A percentile compares a stretch with the other conserved stretches of the same genome.
Evolutionary conservation across 768 basidiomycete species (phyloP).

Genomic region (Suillus brevipes): DNA sequence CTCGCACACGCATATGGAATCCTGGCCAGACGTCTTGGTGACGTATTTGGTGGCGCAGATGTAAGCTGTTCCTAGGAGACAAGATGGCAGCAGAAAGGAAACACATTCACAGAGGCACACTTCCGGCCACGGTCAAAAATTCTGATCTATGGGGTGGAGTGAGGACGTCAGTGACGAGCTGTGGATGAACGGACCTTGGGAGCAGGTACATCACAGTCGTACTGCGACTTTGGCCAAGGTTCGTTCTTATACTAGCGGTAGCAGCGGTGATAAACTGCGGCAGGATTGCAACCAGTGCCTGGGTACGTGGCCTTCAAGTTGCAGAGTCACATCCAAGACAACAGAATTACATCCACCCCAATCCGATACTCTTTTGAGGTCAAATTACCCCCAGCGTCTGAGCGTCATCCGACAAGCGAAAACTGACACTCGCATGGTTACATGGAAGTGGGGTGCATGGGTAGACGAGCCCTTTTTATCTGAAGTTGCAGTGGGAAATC

Average conservation of each 20-base stretch:
- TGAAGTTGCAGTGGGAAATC: not conserved
- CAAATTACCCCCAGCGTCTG: not conserved
- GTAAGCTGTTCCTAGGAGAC: conserved; percentile 98
- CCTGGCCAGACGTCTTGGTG: conserved; percentile 97
- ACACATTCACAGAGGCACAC: conserved; percentile 94
- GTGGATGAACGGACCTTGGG: conserved; percentile 61
- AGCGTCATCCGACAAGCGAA: not conserved
- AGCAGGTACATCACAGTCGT: conserved; percentile 99
- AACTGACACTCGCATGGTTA: not conserved
- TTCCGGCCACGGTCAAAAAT: conserved; percentile 97
- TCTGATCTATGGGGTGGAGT: conserved; percentile 64
- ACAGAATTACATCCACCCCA: conserved; percentile 3
- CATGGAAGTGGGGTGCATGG: not conserved
- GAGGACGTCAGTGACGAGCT: not conserved
- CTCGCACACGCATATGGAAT: conserved; percentile 96
- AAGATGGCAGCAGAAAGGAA: conserved; percentile 95
- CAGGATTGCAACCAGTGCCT: not conserved
- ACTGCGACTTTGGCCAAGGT: conserved; percentile 93
- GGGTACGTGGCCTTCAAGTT: not conserved
- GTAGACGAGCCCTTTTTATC: not conserved
- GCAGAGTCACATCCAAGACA: not conserved
- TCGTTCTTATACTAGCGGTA: conserved; percentile 99
- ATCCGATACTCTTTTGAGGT: not conserved
- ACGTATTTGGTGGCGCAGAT: conserved; percentile 99
- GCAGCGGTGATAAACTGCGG: conserved; percentile 58